Conservation (phyloP, 495 filamentous ascomycete species). For the Xylaria bambusicola region DNA sequence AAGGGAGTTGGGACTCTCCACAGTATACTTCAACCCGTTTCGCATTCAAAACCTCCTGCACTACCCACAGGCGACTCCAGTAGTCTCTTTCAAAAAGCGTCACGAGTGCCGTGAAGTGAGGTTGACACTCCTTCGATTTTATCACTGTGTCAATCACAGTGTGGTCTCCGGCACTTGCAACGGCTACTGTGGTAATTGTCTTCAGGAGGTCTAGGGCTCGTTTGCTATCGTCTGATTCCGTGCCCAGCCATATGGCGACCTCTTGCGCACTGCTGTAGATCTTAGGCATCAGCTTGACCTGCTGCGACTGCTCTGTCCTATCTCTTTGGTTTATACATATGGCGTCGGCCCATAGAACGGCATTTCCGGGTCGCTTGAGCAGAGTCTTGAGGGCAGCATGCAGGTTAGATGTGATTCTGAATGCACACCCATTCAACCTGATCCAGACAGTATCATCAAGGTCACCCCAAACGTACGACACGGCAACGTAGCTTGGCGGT, state of each 20-base stretch:
- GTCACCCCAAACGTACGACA: conserved; percentile 2
- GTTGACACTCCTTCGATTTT: background rate
- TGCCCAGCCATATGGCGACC: conserved; percentile 44
- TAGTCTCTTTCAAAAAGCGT: conserved; percentile 39
- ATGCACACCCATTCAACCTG: background rate
- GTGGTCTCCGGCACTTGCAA: no score
- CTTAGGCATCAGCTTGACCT: conserved; percentile 33
- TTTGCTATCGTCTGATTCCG: conserved; percentile 26
- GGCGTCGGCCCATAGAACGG: conserved; percentile 27
- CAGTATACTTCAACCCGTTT: conserved; percentile 30
- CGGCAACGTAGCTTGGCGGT: background rate
- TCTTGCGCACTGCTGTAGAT: conserved; percentile 36
- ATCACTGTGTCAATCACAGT: background rate
- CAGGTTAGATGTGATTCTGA: conserved; percentile 23
- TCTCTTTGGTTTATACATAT: conserved; percentile 36
- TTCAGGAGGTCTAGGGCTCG: conserved; percentile 11
- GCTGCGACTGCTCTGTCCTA: conserved; percentile 15
- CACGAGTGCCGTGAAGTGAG: no score
- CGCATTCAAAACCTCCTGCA: conserved; percentile 36
- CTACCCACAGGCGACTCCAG: conserved; percentile 36
- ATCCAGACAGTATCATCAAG: background rate
- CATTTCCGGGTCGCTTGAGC: conserved; percentile 4
- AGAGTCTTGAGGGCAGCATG: conserved; percentile 23
- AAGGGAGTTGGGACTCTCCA: conserved; percentile 22
- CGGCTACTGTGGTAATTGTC: no score